phyloP scores from a whole-genome alignment of 805 yeast genomes.

The Phaffomyces antillensis region DNA sequence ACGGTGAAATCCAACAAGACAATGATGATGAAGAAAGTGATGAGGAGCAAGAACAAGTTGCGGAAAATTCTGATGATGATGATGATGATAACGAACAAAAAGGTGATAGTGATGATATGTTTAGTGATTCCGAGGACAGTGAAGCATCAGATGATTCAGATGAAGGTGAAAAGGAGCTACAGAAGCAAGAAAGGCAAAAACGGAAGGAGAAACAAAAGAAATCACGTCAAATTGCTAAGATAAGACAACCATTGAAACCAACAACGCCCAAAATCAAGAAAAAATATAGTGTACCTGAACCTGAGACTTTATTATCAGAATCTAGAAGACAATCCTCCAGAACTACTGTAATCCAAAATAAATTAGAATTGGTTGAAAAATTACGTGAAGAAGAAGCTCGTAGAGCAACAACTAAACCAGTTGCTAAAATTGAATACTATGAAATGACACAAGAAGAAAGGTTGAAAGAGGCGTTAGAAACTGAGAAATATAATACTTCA shows the following conservation, averaged over 20 bases:
- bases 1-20: conserved; percentile 15
- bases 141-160: conserved; percentile 37
- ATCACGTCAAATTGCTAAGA: conserved; percentile 25
- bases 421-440: conserved; percentile 31
- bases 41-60: conserved; percentile 12
- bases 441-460: conserved; percentile 41
- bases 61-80: conserved; percentile 17
- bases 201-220: conserved; percentile 25
- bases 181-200: conserved; percentile 33
- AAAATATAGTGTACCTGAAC: conserved; percentile 32
- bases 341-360: conserved; percentile 67
- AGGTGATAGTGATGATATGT: conserved; percentile 11
- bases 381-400: conserved; percentile 62
- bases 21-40: conserved; percentile 26
- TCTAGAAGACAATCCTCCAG: conserved; percentile 72
- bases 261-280: conserved; percentile 21
- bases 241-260: conserved; percentile 22
- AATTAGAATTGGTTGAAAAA: conserved; percentile 67
- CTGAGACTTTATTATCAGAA: conserved; percentile 44
- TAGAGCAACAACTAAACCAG: conserved; percentile 37
- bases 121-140: conserved; percentile 6
- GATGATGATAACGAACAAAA: conserved; percentile 15
- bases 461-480: conserved; percentile 72
- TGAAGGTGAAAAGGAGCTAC: conserved; percentile 61
- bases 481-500: conserved; percentile 68